Base-by-base conservation (phyloP, 2,329 filamentous ascomycete species). In the Huntiella moniliformis region DNA sequence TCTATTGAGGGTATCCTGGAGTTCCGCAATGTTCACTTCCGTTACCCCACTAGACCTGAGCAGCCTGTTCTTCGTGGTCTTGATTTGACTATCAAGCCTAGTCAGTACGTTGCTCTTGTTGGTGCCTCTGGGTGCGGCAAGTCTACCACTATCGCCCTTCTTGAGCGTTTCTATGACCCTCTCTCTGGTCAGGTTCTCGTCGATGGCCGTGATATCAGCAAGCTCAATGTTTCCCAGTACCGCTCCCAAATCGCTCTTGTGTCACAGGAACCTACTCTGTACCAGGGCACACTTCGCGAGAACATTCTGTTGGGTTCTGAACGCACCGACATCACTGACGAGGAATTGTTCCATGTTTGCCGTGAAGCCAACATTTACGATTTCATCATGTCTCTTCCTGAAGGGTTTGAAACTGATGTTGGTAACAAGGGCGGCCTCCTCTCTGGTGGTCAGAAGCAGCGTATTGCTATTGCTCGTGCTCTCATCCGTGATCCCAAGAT, bases 41-140 rank as follows among this genome's bases (percentile, higher is more conserved):
- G 85, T 37, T 98, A 96, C 56, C 87, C 88, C 0, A 93, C 85
- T 0, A 76, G 91, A 1, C 82, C 84, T 0, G 85, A 94, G 54
- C 84, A 93, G 54, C 83, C 85, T n/a, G 85, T 96, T 0, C 75
- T 96, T 2, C 80, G 84, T 22, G 88, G 87, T 0, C 67, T 95
- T 8, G 79, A 88, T 60, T 67, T 88, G 5, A 67, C 64, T 11
- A 73, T 88, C 37, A 73, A 77, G 22, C 82, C 82, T 0, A 84
- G 83, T 3, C 82, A 88, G 57, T 91, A 88, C 54, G 72, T 88
- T 5, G 91, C 88, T 0, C 72, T 96, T 2, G 91, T 96, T 6
- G 91, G 91, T n/a, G 81, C 88, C 0, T 91, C 82, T 39, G 88
- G 91, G 2, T 94, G 87, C 56, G 91, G 91, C 48, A 96, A 98